Conservation (phyloP, 2,329 filamentous ascomycete genomes). For the Dactylonectria estremocensis region DNA sequence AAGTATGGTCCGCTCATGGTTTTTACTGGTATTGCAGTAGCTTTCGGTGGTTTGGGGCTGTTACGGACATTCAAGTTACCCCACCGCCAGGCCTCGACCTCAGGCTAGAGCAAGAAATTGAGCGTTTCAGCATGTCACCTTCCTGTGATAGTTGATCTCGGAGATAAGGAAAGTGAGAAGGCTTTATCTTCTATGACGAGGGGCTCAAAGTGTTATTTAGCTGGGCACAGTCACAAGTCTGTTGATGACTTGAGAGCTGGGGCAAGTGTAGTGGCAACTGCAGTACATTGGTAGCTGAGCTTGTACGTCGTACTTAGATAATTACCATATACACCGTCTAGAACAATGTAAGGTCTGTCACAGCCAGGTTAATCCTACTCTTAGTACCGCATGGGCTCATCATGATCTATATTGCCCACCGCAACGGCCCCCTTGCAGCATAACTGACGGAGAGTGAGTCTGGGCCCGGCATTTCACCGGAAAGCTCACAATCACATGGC, state of each 20-base stretch:
- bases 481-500: too few relatives aligned
- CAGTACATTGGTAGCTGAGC: neutral
- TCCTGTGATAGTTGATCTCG: neutral
- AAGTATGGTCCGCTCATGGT: constrained; percentile 4
- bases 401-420: neutral
- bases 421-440: too few relatives aligned
- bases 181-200: neutral
- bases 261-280: neutral
- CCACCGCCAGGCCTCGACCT: neutral
- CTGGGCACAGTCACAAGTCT: neutral
- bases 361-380: neutral
- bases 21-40: neutral
- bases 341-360: neutral
- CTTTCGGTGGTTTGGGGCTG: neutral
- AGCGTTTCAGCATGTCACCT: neutral
- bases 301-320: too few relatives aligned
- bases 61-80: neutral
- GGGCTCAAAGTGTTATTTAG: neutral
- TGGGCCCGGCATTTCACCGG: too few relatives aligned
- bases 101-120: neutral
- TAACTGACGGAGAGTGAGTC: too few relatives aligned
- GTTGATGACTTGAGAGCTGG: neutral
- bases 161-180: neutral
- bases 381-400: neutral
- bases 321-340: neutral